These are phyloP conservation scores for Ceraceosorus bombacis DNA, from an alignment of 1,284 basidiomycete genomes.

Conservation along the genomic window DNA sequence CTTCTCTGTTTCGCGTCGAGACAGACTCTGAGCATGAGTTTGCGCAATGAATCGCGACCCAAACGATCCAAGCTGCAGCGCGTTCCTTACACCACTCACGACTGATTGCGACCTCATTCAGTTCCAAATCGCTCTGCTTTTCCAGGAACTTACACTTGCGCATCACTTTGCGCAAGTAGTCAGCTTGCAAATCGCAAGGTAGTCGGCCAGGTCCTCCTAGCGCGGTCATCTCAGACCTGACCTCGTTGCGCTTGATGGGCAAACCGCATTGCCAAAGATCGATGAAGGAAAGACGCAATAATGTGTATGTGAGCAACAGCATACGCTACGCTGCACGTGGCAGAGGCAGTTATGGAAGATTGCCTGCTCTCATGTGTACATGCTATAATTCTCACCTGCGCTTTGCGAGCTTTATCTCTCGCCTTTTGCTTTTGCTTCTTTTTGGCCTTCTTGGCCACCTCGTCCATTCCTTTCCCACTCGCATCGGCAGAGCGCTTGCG, in stretches of 20 bases:
- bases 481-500: too few relatives aligned
- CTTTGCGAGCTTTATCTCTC: conserved; percentile 30
- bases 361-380: conserved; percentile 5
- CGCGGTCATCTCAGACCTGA: conserved; percentile 13
- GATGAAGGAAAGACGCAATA: not conserved
- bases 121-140: conserved; percentile 36
- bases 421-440: conserved; percentile 27
- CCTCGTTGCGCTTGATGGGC: not conserved
- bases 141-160: conserved; percentile 27
- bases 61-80: too few relatives aligned
- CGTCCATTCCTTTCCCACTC: not conserved
- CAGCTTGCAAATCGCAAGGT: conserved; percentile 36
- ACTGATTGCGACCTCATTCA: conserved; percentile 30
- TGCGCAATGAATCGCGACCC: too few relatives aligned
- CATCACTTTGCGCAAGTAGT: conserved; percentile 26
- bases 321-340: conserved; percentile 3
- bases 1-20: too few relatives aligned
- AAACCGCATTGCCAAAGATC: too few relatives aligned
- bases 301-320: not conserved
- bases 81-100: not conserved
- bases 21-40: too few relatives aligned
- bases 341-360: conserved; percentile 3
- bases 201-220: conserved; percentile 22
- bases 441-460: not conserved
- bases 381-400: conserved; percentile 22